Conservation (phyloP, 148 eudicot species). For the Chenopodium formosanum region DNA sequence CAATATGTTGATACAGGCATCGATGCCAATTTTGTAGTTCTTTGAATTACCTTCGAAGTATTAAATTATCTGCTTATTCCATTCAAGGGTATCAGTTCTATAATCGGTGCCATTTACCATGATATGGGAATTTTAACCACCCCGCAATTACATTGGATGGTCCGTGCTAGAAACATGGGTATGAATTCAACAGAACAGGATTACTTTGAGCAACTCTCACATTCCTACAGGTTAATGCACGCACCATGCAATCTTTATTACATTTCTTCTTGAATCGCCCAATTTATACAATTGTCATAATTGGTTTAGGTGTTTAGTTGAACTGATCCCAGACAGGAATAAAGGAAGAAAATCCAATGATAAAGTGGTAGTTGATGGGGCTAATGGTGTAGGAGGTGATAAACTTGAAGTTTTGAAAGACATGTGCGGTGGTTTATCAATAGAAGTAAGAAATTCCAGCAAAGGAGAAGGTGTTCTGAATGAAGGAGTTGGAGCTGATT, state of each 20-base stretch:
- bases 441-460: constrained; percentile 77
- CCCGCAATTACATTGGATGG: constrained; percentile 99
- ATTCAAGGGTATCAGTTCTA: constrained; percentile 71
- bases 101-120: constrained; percentile 56
- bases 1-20: neutral
- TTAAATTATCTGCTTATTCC: constrained; percentile 13
- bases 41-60: neutral
- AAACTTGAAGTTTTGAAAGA: constrained; percentile 64
- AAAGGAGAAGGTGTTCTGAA: constrained; percentile 71
- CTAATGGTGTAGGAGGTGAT: constrained; percentile 93
- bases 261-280: neutral
- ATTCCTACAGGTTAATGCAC: constrained; percentile 64
- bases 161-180: constrained; percentile 82
- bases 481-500: constrained; percentile 97
- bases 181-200: constrained; percentile 60
- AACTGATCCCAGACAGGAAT: constrained; percentile 55
- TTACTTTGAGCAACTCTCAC: constrained; percentile 67
- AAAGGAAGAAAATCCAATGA: constrained; percentile 26
- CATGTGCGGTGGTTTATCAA: constrained; percentile 40
- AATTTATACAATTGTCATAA: constrained; percentile 17
- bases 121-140: constrained; percentile 89
- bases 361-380: constrained; percentile 81
- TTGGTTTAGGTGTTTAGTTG: constrained; percentile 68
- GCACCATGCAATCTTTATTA: neutral
- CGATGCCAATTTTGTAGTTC: neutral